Conservation (phyloP, 345 rosid species). For the Melaleuca alternifolia region DNA sequence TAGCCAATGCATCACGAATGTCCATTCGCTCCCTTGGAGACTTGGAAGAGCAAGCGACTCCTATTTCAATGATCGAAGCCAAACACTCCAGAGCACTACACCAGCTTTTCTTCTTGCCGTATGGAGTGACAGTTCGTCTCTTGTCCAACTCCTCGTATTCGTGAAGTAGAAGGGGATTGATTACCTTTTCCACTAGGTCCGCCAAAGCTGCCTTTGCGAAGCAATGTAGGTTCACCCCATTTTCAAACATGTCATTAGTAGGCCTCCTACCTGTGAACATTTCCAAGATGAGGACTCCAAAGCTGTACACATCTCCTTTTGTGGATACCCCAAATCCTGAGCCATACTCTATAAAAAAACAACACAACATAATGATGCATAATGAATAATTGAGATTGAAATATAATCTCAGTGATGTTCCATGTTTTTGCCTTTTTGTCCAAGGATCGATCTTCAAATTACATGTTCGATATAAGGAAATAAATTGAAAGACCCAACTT, state of each 20-base stretch:
- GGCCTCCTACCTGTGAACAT: background rate
- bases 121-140: rapidly evolving
- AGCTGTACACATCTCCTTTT: background rate
- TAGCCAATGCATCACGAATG: too few relatives aligned
- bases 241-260: background rate
- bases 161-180: background rate
- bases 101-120: background rate
- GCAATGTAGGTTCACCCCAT: background rate
- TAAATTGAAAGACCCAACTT: background rate
- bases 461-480: rapidly evolving
- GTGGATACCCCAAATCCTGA: rapidly evolving
- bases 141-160: background rate
- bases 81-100: background rate
- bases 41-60: too few relatives aligned
- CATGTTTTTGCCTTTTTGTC: background rate
- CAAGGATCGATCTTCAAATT: background rate
- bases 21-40: too few relatives aligned
- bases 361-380: background rate
- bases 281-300: background rate
- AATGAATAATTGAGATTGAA: background rate
- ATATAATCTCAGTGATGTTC: background rate
- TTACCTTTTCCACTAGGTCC: background rate
- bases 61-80: too few relatives aligned
- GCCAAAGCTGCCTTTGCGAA: background rate
- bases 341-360: background rate